phyloP scores from a whole-genome alignment of 1,284 basidiomycete genomes.

The Trichosporon faecale region DNA sequence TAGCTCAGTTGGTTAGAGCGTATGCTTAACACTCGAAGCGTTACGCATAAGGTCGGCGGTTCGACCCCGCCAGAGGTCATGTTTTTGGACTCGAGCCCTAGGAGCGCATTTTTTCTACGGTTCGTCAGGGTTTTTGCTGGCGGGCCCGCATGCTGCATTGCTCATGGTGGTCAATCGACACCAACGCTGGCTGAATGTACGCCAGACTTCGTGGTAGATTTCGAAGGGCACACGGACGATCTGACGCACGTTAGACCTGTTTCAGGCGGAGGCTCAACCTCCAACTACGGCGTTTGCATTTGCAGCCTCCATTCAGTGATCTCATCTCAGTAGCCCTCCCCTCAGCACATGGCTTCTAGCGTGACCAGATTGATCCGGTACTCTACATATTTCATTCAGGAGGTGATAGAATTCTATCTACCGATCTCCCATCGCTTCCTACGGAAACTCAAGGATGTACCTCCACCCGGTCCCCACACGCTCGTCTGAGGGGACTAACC shows the following conservation, averaged over 20 bases:
- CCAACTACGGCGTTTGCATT: neutral
- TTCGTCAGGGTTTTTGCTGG: too few relatives aligned
- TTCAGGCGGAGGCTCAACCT: neutral
- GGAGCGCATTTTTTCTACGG: too few relatives aligned
- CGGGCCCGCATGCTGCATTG: too few relatives aligned
- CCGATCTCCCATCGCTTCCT: neutral
- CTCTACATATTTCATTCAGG: neutral
- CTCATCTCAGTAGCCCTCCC: neutral
- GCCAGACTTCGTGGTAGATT: too few relatives aligned
- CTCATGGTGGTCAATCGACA: neutral
- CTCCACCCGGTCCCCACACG: neutral
- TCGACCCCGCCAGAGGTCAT: slow-evolving; percentile 5
- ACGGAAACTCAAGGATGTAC: neutral
- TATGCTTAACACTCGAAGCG: neutral
- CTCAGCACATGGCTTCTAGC: neutral
- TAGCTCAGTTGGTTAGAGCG: slow-evolving; percentile 5
- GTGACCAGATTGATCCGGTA: neutral
- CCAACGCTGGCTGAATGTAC: too few relatives aligned
- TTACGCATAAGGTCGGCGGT: slow-evolving; percentile 3
- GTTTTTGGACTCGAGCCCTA: too few relatives aligned
- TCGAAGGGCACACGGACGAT: too few relatives aligned
- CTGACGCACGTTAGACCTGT: neutral
- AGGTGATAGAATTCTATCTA: neutral
- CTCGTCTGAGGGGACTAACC: neutral
- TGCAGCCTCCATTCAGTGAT: neutral